Evolutionary conservation across 2,329 filamentous ascomycete genomes (phyloP).

Genomic region (Colletotrichum orchidophilum): DNA sequence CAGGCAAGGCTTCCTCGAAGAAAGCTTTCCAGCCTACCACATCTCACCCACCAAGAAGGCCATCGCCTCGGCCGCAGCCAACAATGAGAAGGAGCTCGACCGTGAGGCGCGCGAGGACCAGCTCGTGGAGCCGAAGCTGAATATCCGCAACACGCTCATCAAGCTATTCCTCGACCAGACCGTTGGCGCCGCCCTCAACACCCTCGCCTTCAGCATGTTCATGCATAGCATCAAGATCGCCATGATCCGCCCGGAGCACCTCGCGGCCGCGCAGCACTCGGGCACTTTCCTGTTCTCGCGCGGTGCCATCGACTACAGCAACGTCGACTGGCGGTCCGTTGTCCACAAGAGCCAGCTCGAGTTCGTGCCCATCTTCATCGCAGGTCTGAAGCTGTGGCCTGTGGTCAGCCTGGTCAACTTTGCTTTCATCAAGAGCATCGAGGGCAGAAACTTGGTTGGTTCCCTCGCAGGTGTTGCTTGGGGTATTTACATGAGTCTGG

Average conservation of each 20-base stretch:
- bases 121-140: constrained; percentile 61
- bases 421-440: constrained; percentile 73
- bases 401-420: constrained; percentile 76
- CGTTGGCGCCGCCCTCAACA: constrained; percentile 72
- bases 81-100: constrained; percentile 53
- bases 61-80: constrained; percentile 48
- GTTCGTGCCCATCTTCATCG: constrained; percentile 71
- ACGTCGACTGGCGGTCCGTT: constrained; percentile 56
- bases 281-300: constrained; percentile 42
- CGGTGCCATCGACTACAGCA: constrained; percentile 52
- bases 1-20: constrained; percentile 81
- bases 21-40: constrained; percentile 74
- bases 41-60: constrained; percentile 50
- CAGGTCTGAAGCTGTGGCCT: constrained; percentile 78
- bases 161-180: constrained; percentile 78
- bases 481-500: constrained; percentile 79
- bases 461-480: constrained; percentile 76
- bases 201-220: constrained; percentile 68
- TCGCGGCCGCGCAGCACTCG: constrained; percentile 46
- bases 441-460: constrained; percentile 76
- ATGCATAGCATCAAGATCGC: constrained; percentile 65
- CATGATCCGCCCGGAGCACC: constrained; percentile 49
- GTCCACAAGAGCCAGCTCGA: constrained; percentile 59
- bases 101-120: constrained; percentile 46
- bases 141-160: constrained; percentile 69